These are phyloP conservation scores for Flagelloscypha sp. DNA, from an alignment of 768 basidiomycete species.

Conservation along the genomic window DNA sequence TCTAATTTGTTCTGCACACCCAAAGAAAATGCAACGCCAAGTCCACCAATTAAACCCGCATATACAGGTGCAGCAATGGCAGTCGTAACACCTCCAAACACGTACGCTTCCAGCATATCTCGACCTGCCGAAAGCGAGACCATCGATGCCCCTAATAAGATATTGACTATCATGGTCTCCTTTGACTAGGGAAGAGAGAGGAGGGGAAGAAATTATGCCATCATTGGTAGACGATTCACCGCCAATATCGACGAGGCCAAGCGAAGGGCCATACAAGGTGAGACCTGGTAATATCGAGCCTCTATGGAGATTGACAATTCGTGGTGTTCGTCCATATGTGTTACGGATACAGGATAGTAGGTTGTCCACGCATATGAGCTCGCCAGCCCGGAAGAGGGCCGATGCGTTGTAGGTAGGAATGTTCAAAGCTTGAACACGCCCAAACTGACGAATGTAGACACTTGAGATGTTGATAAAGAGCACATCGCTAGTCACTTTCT, in stretches of 20 bases:
- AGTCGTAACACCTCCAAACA: constrained; percentile 55
- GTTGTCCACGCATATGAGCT: constrained; percentile 16
- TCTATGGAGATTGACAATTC: constrained; percentile 49
- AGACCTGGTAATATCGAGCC: constrained; percentile 57
- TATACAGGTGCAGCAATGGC: constrained; percentile 55
- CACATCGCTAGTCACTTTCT: constrained; percentile 24
- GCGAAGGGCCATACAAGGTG: constrained; percentile 49
- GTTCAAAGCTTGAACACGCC: constrained; percentile 13
- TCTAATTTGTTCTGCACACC: constrained; percentile 53
- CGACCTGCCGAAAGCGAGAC: constrained; percentile 46
- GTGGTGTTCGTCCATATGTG: constrained; percentile 1
- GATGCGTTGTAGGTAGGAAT: constrained; percentile 11
- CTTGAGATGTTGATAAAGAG: constrained; percentile 47
- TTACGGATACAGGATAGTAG: constrained; percentile 2
- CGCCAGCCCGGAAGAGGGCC: constrained; percentile 47
- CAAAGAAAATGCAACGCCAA: constrained; percentile 54
- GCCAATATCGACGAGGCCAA: constrained; percentile 66
- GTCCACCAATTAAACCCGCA: constrained; percentile 49
- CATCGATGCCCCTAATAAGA: constrained; percentile 57
- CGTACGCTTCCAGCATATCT: constrained; percentile 35
- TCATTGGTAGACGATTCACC: constrained; percentile 61
- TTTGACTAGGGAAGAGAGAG: constrained; percentile 29
- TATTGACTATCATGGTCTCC: constrained; percentile 29
- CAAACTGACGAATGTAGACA: constrained; percentile 19
- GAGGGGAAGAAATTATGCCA: constrained; percentile 48